A percentile compares a stretch with the other conserved stretches of the same genome.
Conservation (phyloP, 2,329 filamentous ascomycete species). For the Penicillium sclerotigenum region DNA sequence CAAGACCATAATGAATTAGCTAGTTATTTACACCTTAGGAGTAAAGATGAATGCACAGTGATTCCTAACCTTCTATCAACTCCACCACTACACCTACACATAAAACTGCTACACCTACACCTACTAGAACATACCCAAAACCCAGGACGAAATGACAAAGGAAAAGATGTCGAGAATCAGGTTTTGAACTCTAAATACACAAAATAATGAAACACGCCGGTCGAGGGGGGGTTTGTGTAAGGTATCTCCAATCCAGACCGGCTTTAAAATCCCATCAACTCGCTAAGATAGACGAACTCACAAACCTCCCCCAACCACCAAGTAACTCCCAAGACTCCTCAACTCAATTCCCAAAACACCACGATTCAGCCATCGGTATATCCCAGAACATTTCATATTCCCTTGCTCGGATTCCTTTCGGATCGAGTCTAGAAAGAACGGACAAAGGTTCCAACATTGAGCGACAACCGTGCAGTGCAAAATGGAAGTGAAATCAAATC, state of each 20-base stretch:
- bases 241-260: constrained; percentile 25
- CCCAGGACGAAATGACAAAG: constrained; percentile 16
- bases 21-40: too few species aligned
- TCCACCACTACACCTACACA: neutral
- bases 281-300: constrained; percentile 21
- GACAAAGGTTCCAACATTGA: neutral
- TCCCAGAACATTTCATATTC: neutral
- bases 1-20: too few species aligned
- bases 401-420: constrained; percentile 8
- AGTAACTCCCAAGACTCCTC: neutral
- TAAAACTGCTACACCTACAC: neutral
- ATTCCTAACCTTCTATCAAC: neutral
- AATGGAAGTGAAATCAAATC: constrained; percentile 21
- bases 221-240: constrained; percentile 18
- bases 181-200: constrained; percentile 43
- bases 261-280: constrained; percentile 29
- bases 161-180: constrained; percentile 31
- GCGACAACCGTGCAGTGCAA: constrained; percentile 1
- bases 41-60: neutral
- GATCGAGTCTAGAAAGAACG: constrained; percentile 8
- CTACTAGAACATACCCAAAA: neutral
- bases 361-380: neutral
- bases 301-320: neutral
- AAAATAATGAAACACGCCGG: constrained; percentile 39
- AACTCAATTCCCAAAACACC: neutral